These are phyloP conservation scores for Komagataella ulmi DNA, from an alignment of 805 yeast genomes.

Conservation along the genomic window DNA sequence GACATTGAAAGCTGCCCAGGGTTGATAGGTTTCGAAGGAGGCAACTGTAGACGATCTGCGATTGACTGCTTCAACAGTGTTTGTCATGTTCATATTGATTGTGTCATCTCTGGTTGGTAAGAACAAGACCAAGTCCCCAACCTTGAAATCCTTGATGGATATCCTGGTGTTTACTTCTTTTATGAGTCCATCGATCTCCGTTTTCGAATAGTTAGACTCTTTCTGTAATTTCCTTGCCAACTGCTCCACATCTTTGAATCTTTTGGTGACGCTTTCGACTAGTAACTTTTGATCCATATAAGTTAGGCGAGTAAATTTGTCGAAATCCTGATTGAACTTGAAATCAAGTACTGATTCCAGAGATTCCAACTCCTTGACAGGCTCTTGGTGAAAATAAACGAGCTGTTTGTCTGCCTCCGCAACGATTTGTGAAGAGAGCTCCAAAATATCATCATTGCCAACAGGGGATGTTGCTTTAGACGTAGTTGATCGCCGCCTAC, in stretches of 20 bases:
- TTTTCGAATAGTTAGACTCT: constrained; percentile 42
- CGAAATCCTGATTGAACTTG: constrained; percentile 20
- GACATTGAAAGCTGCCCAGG: constrained; percentile 93
- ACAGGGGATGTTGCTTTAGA: background rate
- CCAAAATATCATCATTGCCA: background rate
- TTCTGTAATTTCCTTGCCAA: constrained; percentile 77
- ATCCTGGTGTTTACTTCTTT: constrained; percentile 35
- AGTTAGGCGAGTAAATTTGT: constrained; percentile 12
- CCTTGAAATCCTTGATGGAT: constrained; percentile 51
- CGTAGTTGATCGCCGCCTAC: constrained; percentile 18
- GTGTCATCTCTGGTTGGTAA: constrained; percentile 42
- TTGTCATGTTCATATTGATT: background rate
- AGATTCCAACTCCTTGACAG: background rate
- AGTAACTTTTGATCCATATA: constrained; percentile 14
- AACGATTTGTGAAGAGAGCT: background rate
- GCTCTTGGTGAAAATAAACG: background rate
- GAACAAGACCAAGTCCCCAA: constrained; percentile 72
- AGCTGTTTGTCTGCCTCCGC: background rate
- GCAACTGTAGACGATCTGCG: background rate
- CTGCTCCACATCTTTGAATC: constrained; percentile 83
- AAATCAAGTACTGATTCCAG: constrained; percentile 2
- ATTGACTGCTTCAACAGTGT: background rate
- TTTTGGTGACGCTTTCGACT: constrained; percentile 34
- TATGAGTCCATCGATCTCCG: constrained; percentile 26
- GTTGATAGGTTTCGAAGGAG: constrained; percentile 20